phyloP scores from a whole-genome alignment of 768 basidiomycete species.

The Rhodosporidiobolus odoratus region DNA sequence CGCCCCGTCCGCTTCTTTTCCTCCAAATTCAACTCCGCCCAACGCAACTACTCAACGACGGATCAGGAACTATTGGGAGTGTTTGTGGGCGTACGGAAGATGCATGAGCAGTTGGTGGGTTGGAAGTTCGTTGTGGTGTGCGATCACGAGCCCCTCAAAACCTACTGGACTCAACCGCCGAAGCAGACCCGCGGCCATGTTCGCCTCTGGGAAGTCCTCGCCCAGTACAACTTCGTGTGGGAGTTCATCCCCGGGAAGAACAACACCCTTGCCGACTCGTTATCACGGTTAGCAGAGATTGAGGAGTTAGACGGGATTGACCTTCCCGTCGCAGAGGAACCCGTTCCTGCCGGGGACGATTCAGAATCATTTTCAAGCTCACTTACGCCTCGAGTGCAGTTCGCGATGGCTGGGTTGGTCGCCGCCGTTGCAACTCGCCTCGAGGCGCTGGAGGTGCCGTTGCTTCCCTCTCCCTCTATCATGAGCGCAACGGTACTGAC shows the following conservation, averaged over 20 bases:
- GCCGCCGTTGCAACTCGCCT: neutral
- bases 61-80: too few relatives aligned
- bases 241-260: neutral
- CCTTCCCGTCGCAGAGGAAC: neutral
- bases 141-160: neutral
- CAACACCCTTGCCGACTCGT: neutral
- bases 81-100: too few relatives aligned
- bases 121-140: too few relatives aligned
- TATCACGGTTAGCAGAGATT: slow-evolving; percentile 4
- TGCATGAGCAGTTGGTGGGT: too few relatives aligned
- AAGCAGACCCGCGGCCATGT: neutral
- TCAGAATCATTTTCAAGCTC: neutral
- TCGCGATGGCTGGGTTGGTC: too few relatives aligned
- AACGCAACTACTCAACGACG: too few relatives aligned
- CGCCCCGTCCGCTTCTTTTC: too few relatives aligned
- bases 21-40: too few relatives aligned
- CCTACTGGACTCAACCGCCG: neutral
- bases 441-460: too few relatives aligned
- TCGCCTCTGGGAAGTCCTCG: slow-evolving; percentile 3
- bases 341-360: neutral
- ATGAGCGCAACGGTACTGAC: neutral
- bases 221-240: neutral
- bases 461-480: too few relatives aligned
- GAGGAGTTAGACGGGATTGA: neutral
- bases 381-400: neutral